Percentiles rank a stretch among this genome's conserved stretches.
These are phyloP conservation scores for Diaporthe sp. DNA, from an alignment of 2,329 filamentous ascomycete genomes.

Conservation along the genomic window DNA sequence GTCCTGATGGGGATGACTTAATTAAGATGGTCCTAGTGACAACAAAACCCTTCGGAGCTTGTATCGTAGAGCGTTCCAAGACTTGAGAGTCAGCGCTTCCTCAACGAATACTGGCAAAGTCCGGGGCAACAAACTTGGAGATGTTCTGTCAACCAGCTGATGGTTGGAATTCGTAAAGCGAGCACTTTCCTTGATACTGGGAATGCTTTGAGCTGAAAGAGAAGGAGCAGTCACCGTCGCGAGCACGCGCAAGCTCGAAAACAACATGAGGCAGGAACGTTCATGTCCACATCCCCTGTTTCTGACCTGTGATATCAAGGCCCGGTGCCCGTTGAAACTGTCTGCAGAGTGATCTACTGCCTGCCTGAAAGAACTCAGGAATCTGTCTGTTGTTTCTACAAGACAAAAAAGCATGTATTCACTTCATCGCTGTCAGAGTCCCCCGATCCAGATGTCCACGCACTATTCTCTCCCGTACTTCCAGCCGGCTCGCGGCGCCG, in stretches of 20 bases:
- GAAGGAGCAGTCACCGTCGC: not conserved
- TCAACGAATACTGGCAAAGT: not conserved
- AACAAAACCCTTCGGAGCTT: not conserved
- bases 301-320: not conserved
- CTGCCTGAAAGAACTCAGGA: not conserved
- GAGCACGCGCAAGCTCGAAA: not conserved
- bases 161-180: not conserved
- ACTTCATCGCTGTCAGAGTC: not conserved
- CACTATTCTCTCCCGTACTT: not conserved
- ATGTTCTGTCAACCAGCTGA: no score
- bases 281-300: not conserved
- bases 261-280: not conserved
- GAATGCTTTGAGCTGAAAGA: not conserved
- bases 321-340: not conserved
- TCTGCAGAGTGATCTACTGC: not conserved
- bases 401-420: no score
- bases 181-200: not conserved
- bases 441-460: not conserved
- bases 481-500: not conserved
- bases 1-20: not conserved
- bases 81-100: not conserved
- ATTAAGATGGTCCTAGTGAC: not conserved
- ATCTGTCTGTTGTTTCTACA: not conserved
- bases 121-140: not conserved
- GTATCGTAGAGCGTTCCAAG: no score